Evolutionary conservation across 768 basidiomycete genomes (phyloP).

Genomic region (Rhizopogon roseolus): DNA sequence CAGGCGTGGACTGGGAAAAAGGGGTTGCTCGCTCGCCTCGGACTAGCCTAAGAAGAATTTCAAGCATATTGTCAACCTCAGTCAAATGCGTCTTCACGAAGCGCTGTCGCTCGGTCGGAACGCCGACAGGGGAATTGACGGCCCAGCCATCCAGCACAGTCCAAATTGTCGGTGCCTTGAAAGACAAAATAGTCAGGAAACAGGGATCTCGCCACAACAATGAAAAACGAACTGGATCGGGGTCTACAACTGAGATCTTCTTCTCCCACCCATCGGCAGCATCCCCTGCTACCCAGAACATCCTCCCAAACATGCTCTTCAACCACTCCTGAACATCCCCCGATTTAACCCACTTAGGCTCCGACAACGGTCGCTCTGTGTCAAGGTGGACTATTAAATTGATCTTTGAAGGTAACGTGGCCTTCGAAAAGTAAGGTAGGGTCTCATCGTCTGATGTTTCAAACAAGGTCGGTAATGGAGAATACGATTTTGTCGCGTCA

Average conservation of each 20-base stretch:
- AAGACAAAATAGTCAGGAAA: conserved; percentile 1
- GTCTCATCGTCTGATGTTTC: conserved; percentile 49
- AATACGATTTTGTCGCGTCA: conserved; percentile 67
- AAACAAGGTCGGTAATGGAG: conserved; percentile 46
- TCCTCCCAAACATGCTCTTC: conserved; percentile 79
- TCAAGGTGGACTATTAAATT: conserved; percentile 80
- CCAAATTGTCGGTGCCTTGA: conserved; percentile 86
- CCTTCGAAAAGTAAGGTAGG: conserved; percentile 68
- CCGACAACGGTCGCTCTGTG: conserved; percentile 81
- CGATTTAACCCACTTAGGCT: conserved; percentile 95
- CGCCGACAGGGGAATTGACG: conserved; percentile 74
- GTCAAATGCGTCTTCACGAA: conserved; percentile 89
- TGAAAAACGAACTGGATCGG: conserved; percentile 75
- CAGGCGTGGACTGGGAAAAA: conserved; percentile 57
- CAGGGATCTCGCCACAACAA: background rate
- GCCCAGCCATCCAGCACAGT: conserved; percentile 90
- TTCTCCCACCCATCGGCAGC: conserved; percentile 92
- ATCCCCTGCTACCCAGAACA: conserved; percentile 83
- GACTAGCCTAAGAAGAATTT: conserved; percentile 88
- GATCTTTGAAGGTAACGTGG: conserved; percentile 46
- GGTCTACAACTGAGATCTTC: conserved; percentile 88
- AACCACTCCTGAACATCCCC: conserved; percentile 95
- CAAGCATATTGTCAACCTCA: conserved; percentile 83
- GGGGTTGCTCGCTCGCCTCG: conserved; percentile 81
- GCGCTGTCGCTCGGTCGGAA: conserved; percentile 69